Evolutionary conservation across 352 stramenopile genomes (phyloP).

Genomic region (Pythium rishiriense): DNA sequence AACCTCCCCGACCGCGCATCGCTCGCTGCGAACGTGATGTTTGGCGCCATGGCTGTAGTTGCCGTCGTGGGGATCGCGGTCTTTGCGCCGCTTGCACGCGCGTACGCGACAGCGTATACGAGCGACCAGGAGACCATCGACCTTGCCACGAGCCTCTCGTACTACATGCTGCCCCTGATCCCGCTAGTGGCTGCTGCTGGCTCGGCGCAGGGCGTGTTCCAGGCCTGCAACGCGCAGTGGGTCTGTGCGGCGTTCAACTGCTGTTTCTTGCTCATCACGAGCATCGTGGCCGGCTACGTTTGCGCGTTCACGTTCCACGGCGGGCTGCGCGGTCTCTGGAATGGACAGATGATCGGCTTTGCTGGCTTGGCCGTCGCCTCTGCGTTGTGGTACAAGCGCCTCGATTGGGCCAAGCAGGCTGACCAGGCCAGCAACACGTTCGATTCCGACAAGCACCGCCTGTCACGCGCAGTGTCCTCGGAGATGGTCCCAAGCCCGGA

Average conservation of each 20-base stretch:
- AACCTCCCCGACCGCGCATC: conserved; percentile 41
- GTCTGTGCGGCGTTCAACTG: conserved; percentile 61
- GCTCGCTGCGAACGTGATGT: conserved; percentile 22
- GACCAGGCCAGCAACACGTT: neutral
- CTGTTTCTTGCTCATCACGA: conserved; percentile 45
- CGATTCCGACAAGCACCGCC: neutral
- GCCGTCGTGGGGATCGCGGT: conserved; percentile 32
- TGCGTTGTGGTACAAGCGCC: conserved; percentile 43
- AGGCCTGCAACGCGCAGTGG: conserved; percentile 51
- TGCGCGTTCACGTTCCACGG: conserved; percentile 45
- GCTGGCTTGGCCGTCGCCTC: conserved; percentile 41
- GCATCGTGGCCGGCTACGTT: conserved; percentile 42
- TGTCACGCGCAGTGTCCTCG: neutral
- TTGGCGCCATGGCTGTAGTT: conserved; percentile 35
- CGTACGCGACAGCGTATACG: conserved; percentile 47
- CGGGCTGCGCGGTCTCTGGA: conserved; percentile 60
- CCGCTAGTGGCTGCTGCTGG: conserved; percentile 39
- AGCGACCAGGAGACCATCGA: conserved; percentile 32
- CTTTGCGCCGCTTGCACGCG: conserved; percentile 30
- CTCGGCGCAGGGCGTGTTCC: conserved; percentile 48
- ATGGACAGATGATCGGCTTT: conserved; percentile 51
- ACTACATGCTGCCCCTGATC: conserved; percentile 40
- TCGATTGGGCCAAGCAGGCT: conserved; percentile 43
- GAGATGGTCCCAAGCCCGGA: conserved; percentile 1
- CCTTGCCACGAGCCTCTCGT: conserved; percentile 34